phyloP scores from a whole-genome alignment of 2,329 filamentous ascomycete species.

The Cladophialophora chaetospira region DNA sequence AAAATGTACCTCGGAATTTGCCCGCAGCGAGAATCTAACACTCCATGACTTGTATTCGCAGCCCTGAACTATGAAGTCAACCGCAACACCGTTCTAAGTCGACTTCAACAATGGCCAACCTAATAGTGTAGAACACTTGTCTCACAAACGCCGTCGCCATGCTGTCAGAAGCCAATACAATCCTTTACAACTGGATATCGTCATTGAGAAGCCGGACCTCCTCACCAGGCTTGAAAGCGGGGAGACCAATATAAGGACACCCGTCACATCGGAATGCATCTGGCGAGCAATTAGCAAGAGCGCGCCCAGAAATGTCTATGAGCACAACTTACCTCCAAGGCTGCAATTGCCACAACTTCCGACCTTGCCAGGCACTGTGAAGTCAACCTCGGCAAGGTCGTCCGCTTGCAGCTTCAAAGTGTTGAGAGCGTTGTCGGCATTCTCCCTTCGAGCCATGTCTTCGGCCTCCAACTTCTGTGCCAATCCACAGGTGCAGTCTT shows the following conservation, averaged over 20 bases:
- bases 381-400: conserved; percentile 88
- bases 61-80: no score
- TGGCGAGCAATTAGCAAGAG: conserved; percentile 2
- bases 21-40: no score
- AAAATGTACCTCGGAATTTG: background rate
- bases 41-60: no score
- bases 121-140: background rate
- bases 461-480: conserved; percentile 84
- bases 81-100: background rate
- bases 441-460: conserved; percentile 67
- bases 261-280: conserved; percentile 56
- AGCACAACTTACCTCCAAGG: conserved; percentile 57
- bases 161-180: background rate
- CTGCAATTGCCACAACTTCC: conserved; percentile 94
- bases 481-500: conserved; percentile 95
- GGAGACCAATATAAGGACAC: conserved; percentile 85
- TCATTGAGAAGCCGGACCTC: conserved; percentile 88
- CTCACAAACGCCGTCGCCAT: conserved; percentile 30
- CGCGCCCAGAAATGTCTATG: background rate
- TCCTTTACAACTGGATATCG: conserved; percentile 67
- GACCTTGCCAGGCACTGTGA: conserved; percentile 95
- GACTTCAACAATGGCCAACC: background rate
- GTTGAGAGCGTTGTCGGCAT: conserved; percentile 61
- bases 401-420: conserved; percentile 68
- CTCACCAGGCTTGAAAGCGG: conserved; percentile 95